phyloP scores from a whole-genome alignment of 805 yeast species.

The Myxozyma vanderwaltii region DNA sequence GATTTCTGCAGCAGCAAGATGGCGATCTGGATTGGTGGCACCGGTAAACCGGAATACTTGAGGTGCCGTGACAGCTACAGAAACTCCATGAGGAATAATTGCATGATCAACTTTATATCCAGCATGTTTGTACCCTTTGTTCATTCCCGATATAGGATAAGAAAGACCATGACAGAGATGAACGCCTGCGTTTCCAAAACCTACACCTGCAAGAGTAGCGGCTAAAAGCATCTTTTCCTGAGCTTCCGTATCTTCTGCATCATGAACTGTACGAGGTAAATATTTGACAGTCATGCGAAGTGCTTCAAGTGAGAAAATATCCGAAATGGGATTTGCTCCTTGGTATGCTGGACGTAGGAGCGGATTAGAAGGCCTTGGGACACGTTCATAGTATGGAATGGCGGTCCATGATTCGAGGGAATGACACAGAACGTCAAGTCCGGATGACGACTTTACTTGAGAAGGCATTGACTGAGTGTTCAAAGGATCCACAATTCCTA shows the following conservation, averaged over 20 bases:
- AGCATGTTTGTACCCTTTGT: slow-evolving; percentile 43
- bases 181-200: slow-evolving; percentile 52
- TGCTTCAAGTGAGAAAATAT: slow-evolving; percentile 49
- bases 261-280: slow-evolving; percentile 45
- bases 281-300: slow-evolving; percentile 47
- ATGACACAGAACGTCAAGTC: slow-evolving; percentile 51
- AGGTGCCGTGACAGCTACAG: slow-evolving; percentile 51
- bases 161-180: slow-evolving; percentile 50
- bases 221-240: slow-evolving; percentile 50
- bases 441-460: slow-evolving; percentile 48
- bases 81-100: slow-evolving; percentile 50
- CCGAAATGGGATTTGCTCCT: slow-evolving; percentile 52
- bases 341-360: slow-evolving; percentile 47
- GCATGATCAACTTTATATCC: slow-evolving; percentile 47
- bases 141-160: slow-evolving; percentile 46
- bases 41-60: slow-evolving; percentile 48
- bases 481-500: slow-evolving; percentile 50
- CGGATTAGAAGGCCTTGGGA: slow-evolving; percentile 46
- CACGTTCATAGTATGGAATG: slow-evolving; percentile 46
- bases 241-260: slow-evolving; percentile 48
- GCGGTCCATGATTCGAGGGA: slow-evolving; percentile 52
- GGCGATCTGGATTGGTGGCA: slow-evolving; percentile 46
- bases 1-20: slow-evolving; percentile 43
- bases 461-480: slow-evolving; percentile 49
- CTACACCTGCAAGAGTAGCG: slow-evolving; percentile 51